phyloP scores from a whole-genome alignment of 306 rosid species.

The Casuarina glauca region DNA sequence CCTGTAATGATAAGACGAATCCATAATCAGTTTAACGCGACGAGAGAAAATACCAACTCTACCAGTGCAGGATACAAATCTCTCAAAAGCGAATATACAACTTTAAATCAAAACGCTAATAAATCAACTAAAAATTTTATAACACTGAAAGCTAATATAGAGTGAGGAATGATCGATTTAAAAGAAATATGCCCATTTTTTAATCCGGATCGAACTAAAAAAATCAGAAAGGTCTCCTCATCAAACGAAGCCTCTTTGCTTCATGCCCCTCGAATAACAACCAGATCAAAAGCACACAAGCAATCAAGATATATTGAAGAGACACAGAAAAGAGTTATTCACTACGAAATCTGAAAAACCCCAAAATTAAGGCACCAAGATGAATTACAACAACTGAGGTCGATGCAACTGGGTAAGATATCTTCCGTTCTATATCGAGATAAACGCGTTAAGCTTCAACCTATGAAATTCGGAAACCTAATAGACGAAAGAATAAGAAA shows the following conservation, averaged over 20 bases:
- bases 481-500: neutral
- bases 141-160: no score
- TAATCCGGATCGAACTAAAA: neutral
- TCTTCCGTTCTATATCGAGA: neutral
- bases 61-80: neutral
- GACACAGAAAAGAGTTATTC: neutral
- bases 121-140: neutral
- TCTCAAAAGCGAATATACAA: neutral
- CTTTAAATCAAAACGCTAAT: neutral
- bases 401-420: no score
- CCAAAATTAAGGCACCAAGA: neutral
- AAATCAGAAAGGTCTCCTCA: neutral
- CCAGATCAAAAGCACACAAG: neutral
- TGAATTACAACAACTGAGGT: neutral
- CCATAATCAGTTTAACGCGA: neutral
- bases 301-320: neutral
- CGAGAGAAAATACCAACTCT: neutral
- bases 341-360: neutral
- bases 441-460: neutral
- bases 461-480: neutral
- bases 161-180: neutral
- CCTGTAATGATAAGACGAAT: constrained; percentile 12
- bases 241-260: neutral
- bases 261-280: neutral
- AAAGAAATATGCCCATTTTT: neutral